Conservation (phyloP, 768 basidiomycete species). For the Auriscalpium vulgare region DNA sequence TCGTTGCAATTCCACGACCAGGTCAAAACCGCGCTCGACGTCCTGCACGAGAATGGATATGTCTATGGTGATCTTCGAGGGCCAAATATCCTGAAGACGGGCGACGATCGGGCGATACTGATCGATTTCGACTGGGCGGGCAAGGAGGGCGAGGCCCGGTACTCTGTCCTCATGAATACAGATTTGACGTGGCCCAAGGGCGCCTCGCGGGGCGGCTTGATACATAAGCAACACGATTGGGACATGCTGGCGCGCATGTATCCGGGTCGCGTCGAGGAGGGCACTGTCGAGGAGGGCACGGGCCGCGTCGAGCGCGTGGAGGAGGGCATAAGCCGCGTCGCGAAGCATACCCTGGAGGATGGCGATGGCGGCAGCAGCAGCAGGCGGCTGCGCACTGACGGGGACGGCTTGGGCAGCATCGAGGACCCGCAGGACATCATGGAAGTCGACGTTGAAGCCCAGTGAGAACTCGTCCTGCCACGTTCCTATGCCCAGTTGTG, state of each 20-base stretch:
- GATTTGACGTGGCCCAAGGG: not conserved
- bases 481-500: no score
- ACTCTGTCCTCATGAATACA: conserved; percentile 9
- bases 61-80: conserved; percentile 32
- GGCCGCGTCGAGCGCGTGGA: no score
- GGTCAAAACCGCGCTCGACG: conserved; percentile 13
- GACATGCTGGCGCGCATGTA: not conserved
- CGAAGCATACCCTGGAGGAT: no score
- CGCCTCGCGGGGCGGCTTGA: not conserved
- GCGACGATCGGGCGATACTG: conserved; percentile 11
- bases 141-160: conserved; percentile 13
- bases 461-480: no score
- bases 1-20: conserved; percentile 11
- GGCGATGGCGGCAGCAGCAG: no score
- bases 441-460: no score
- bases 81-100: conserved; percentile 24
- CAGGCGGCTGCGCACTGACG: no score
- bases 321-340: no score
- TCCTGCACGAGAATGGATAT: conserved; percentile 24
- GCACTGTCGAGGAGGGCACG: no score
- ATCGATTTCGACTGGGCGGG: conserved; percentile 36
- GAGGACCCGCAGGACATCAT: no score
- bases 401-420: no score
- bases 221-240: not conserved
- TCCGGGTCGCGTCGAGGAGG: no score